Conservation (phyloP, 805 yeast species). For the Debaryomyces castellii region DNA sequence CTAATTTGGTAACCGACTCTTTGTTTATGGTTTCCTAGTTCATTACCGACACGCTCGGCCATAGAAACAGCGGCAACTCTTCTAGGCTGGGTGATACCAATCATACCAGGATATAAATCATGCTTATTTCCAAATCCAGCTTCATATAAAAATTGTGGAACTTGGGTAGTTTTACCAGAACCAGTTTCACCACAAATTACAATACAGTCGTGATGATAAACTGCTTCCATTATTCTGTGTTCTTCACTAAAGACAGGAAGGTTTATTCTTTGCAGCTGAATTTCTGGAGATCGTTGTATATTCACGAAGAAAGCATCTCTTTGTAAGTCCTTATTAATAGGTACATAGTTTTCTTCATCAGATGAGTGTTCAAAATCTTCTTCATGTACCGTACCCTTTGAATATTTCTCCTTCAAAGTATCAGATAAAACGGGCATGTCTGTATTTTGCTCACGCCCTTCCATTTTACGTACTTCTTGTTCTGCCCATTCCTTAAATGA, state of each 20-base stretch:
- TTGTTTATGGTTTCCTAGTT: constrained; percentile 68
- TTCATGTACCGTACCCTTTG: constrained; percentile 54
- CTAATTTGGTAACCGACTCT: constrained; percentile 81
- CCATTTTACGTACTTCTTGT: constrained; percentile 60
- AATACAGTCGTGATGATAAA: constrained; percentile 86
- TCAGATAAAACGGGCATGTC: constrained; percentile 48
- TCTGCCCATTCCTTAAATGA: constrained; percentile 91
- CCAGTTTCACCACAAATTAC: constrained; percentile 98
- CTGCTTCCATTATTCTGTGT: constrained; percentile 91
- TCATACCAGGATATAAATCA: constrained; percentile 72
- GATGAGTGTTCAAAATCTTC: constrained; percentile 76
- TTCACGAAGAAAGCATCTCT: constrained; percentile 69
- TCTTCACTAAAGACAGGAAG: constrained; percentile 92
- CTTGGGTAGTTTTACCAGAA: constrained; percentile 97
- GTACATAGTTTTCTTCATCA: constrained; percentile 58
- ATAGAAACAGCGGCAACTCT: constrained; percentile 92
- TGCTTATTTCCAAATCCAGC: constrained; percentile 83
- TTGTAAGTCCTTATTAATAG: constrained; percentile 50
- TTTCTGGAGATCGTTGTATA: constrained; percentile 61
- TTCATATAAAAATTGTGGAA: constrained; percentile 93
- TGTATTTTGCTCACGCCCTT: constrained; percentile 50
- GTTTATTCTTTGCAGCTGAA: constrained; percentile 66
- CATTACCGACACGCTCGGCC: constrained; percentile 78
- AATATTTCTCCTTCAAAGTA: constrained; percentile 42
- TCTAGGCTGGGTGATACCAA: constrained; percentile 94